Evolutionary conservation across 352 stramenopile genomes (phyloP).

Genomic region (Globisporangium abappressorium): DNA sequence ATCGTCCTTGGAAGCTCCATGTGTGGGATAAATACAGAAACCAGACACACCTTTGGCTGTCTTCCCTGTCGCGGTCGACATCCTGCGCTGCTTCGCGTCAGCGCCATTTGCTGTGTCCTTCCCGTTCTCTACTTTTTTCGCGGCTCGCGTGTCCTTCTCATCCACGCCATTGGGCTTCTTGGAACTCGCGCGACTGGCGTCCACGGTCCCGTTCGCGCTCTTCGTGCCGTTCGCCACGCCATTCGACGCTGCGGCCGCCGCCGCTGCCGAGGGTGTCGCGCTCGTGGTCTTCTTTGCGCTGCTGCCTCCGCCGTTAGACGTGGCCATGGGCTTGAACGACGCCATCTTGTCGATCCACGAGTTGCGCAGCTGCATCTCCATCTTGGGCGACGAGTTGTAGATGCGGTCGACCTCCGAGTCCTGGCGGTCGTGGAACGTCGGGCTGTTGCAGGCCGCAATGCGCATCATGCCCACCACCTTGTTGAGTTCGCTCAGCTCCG

Average conservation of each 20-base stretch:
- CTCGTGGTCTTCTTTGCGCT: conserved; percentile 52
- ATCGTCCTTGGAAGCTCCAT: not conserved
- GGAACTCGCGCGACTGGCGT: conserved; percentile 18
- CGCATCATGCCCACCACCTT: conserved; percentile 82
- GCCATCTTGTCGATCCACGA: conserved; percentile 89
- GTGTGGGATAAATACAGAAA: not conserved
- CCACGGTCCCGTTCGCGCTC: not conserved
- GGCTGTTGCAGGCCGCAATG: conserved; percentile 77
- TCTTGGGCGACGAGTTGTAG: conserved; percentile 88
- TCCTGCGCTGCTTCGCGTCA: conserved; percentile 14
- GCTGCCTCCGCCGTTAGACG: conserved; percentile 18
- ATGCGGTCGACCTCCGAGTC: conserved; percentile 89
- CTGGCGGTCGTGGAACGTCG: conserved; percentile 86
- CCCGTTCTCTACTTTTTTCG: conserved; percentile 18
- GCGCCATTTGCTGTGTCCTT: conserved; percentile 8
- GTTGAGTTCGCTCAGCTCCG: conserved; percentile 85
- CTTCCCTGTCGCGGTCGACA: conserved; percentile 12
- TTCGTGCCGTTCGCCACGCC: conserved; percentile 1
- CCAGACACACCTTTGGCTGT: conserved; percentile 15
- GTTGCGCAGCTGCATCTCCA: conserved; percentile 82
- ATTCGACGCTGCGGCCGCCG: not conserved
- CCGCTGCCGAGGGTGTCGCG: conserved; percentile 7
- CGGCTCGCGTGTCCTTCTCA: conserved; percentile 9
- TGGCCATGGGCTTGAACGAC: conserved; percentile 57
- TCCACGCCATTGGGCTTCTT: conserved; percentile 15